Percentiles rank a stretch among this genome's conserved stretches.
Conservation (phyloP, 2,329 filamentous ascomycete species). For the Emergomyces orientalis region DNA sequence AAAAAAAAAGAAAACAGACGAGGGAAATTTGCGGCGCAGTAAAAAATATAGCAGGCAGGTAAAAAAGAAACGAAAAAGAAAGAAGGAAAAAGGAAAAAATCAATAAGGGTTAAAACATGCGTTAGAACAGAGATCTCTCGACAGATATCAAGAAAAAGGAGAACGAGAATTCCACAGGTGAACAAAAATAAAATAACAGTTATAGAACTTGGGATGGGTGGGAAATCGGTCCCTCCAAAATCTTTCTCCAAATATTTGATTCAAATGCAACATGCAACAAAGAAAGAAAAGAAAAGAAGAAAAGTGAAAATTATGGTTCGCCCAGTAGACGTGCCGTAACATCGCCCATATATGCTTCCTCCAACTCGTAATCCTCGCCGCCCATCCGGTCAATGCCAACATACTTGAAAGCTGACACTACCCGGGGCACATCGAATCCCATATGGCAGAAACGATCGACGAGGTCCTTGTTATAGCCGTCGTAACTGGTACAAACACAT, state of each 20-base stretch:
- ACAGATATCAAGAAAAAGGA: too few relatives aligned
- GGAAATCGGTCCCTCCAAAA: too few relatives aligned
- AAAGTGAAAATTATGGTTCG: conserved; percentile 48
- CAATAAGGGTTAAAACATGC: too few relatives aligned
- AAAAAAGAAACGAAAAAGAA: too few relatives aligned
- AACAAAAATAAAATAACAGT: too few relatives aligned
- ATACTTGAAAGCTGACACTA: conserved; percentile 73
- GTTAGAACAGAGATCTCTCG: too few relatives aligned
- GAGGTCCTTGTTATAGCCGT: conserved; percentile 76
- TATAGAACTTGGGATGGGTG: too few relatives aligned
- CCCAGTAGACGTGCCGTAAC: conserved; percentile 77
- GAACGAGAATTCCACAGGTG: too few relatives aligned
- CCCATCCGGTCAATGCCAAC: conserved; percentile 71
- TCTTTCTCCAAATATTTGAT: too few relatives aligned
- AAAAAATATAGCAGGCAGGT: too few relatives aligned
- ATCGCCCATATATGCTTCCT: conserved; percentile 82
- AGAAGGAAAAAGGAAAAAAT: too few relatives aligned
- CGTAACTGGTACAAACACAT: conserved; percentile 50
- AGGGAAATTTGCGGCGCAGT: too few relatives aligned
- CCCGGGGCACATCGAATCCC: conserved; percentile 82
- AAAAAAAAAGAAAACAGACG: conserved; percentile 1
- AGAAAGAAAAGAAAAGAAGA: not conserved
- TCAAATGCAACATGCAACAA: not conserved
- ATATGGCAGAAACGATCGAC: conserved; percentile 78
- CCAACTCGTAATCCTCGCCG: conserved; percentile 74